A percentile compares a stretch with the other conserved stretches of the same genome.
Evolutionary conservation across 345 rosid species (phyloP).

Genomic region (Rhizophora mangle): DNA sequence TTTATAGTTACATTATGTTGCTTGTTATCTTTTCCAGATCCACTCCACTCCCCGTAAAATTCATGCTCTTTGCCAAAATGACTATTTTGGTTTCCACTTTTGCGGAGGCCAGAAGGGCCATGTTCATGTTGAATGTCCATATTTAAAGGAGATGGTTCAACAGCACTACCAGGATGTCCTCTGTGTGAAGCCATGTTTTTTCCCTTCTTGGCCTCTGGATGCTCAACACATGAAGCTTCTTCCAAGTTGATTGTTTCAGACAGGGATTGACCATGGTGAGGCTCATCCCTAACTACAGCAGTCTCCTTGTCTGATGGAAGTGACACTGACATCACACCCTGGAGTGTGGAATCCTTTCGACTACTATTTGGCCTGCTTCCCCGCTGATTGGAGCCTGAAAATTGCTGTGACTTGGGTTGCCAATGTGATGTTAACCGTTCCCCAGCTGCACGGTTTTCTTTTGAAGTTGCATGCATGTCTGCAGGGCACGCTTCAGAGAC

Average conservation of each 20-base stretch:
- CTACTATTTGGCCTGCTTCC: constrained; percentile 42
- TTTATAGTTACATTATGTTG: constrained; percentile 43
- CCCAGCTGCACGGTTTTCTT: constrained; percentile 54
- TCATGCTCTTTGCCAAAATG: constrained; percentile 55
- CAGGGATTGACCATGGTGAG: constrained; percentile 20
- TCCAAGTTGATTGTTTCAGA: constrained; percentile 28
- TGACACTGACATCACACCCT: constrained; percentile 20
- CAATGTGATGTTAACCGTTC: constrained; percentile 59
- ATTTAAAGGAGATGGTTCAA: constrained; percentile 28
- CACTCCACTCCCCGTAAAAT: constrained; percentile 65
- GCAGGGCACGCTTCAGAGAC: constrained; percentile 19
- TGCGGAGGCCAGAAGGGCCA: constrained; percentile 44
- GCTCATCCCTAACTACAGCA: constrained; percentile 17
- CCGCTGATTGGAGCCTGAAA: constrained; percentile 29
- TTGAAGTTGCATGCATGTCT: constrained; percentile 42
- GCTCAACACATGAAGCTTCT: constrained; percentile 31
- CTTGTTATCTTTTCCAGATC: constrained; percentile 51
- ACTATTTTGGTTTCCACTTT: constrained; percentile 53
- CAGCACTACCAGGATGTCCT: constrained; percentile 30
- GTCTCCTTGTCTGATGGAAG: constrained; percentile 29
- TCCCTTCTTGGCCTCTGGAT: constrained; percentile 51
- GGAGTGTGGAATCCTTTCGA: constrained; percentile 33
- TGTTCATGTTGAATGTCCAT: constrained; percentile 46
- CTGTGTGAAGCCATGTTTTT: constrained; percentile 36
- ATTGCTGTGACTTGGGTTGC: constrained; percentile 66